These are phyloP conservation scores for Aspergillus niger DNA, from an alignment of 2,329 filamentous ascomycete genomes.

Conservation along the genomic window DNA sequence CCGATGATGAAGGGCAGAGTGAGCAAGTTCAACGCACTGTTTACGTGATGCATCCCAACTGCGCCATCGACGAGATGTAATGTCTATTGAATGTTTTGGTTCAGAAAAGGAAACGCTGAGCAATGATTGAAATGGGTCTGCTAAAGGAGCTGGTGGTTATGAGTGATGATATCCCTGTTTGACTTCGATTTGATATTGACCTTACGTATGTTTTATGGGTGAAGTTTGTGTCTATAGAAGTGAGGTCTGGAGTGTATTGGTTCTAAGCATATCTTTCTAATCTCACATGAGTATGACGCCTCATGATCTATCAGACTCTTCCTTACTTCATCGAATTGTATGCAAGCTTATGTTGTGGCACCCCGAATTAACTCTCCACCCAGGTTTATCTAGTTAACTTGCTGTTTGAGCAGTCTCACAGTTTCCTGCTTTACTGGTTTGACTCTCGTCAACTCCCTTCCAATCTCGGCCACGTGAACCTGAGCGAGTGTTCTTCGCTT, in stretches of 20 bases:
- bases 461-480: background rate
- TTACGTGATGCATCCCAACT: constrained; percentile 94
- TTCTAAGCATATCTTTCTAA: background rate
- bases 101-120: constrained; percentile 16
- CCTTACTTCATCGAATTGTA: no score
- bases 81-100: constrained; percentile 10
- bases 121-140: constrained; percentile 27
- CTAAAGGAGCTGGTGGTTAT: constrained; percentile 30
- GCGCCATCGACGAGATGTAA: constrained; percentile 67
- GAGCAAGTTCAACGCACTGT: constrained; percentile 56
- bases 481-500: background rate
- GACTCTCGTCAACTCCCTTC: background rate
- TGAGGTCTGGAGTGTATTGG: constrained; percentile 9
- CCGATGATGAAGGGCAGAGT: constrained; percentile 57
- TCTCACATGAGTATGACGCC: constrained; percentile 1
- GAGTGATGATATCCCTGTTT: constrained; percentile 37
- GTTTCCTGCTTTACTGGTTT: background rate
- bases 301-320: no score
- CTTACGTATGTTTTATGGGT: constrained; percentile 7
- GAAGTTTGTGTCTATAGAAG: constrained; percentile 10
- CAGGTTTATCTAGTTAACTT: no score
- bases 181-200: background rate
- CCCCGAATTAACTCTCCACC: no score
- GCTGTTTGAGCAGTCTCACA: background rate
- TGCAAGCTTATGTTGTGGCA: no score